Base-by-base conservation (phyloP, 2,329 filamentous ascomycete species). In the Endocalyx cinctus region DNA sequence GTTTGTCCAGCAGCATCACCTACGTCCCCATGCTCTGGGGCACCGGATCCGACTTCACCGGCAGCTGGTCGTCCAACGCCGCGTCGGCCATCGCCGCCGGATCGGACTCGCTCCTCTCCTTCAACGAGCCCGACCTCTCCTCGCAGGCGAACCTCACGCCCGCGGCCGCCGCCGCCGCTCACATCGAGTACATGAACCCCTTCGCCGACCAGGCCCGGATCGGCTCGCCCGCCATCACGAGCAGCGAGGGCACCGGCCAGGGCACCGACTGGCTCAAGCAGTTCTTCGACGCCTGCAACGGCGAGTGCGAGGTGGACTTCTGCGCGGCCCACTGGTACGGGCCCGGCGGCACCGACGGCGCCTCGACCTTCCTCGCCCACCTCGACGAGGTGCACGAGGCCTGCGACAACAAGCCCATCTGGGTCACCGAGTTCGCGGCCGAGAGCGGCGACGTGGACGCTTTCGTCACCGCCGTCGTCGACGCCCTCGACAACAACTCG, bases 21-120 rank as follows among this genome's bases (percentile, higher is more conserved):
- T 88, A 68, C 63, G 69, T 84, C 34, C 84, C 84, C 43, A 83
- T 77, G 61, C 72, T 85, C 29, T 85, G 76, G 79, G 70, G 74
- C 33, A 56, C 67, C 34, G 45, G 46, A 10, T 35, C 50, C 8
- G 56, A 59, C 10, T 66, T 73, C 55, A 67, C 67, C 35, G 35
- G 47, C 34, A 54, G 51, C 48, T 86, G 80, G 78, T 46, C 51
- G 19, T 28, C 39, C 11, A 67, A 71, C 41, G 77, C 70, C 28
- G 54, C 69, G 33, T 52, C 57, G 12, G 74, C 75, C 41, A 70
- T 84, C 41, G 47, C 57, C 31, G 54, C 55, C 10, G 81, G 80
- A 35, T 62, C 71, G 44, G 72, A 66, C 42, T 66, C 70, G 47
- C 57, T 85, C 35, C 69, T 85, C 51, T 69, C 70, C 57, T 84